These are phyloP conservation scores for Hymenoscyphus scutula DNA, from an alignment of 2,329 filamentous ascomycete species.

Conservation along the genomic window DNA sequence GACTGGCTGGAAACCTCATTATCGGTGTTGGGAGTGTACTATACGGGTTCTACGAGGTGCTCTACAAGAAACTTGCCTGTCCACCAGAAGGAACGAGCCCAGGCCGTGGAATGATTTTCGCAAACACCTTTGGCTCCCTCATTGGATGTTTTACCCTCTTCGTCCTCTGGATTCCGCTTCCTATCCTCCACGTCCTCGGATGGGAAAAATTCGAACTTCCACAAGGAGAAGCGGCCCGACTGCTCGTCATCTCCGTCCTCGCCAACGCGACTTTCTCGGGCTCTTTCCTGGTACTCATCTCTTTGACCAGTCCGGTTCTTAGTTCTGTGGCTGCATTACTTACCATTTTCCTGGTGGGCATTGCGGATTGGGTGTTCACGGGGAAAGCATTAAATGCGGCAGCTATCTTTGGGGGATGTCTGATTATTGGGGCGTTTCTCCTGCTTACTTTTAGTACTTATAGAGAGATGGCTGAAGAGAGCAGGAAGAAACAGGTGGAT, in stretches of 20 bases:
- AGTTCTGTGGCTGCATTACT: slow-evolving; percentile 89
- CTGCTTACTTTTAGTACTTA: slow-evolving; percentile 90
- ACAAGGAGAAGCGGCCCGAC: slow-evolving; percentile 70
- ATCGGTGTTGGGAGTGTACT: slow-evolving; percentile 89
- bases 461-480: slow-evolving; percentile 85
- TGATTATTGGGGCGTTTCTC: slow-evolving; percentile 88
- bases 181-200: slow-evolving; percentile 74
- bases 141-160: slow-evolving; percentile 83
- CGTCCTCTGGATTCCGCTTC: slow-evolving; percentile 90
- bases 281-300: slow-evolving; percentile 89
- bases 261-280: slow-evolving; percentile 92
- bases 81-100: slow-evolving; percentile 85
- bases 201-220: slow-evolving; percentile 84
- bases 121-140: slow-evolving; percentile 84
- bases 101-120: slow-evolving; percentile 91
- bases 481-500: slow-evolving; percentile 53
- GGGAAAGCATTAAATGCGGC: slow-evolving; percentile 72
- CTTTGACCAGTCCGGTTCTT: slow-evolving; percentile 86
- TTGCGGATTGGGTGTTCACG: slow-evolving; percentile 85
- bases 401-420: slow-evolving; percentile 74
- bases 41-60: slow-evolving; percentile 94
- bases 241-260: slow-evolving; percentile 76
- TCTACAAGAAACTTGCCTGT: slow-evolving; percentile 92
- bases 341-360: slow-evolving; percentile 93
- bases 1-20: slow-evolving; percentile 82